A percentile compares a stretch with the other conserved stretches of the same genome.
phyloP scores from a whole-genome alignment of 2,329 filamentous ascomycete species.

The Hortaea werneckii region DNA sequence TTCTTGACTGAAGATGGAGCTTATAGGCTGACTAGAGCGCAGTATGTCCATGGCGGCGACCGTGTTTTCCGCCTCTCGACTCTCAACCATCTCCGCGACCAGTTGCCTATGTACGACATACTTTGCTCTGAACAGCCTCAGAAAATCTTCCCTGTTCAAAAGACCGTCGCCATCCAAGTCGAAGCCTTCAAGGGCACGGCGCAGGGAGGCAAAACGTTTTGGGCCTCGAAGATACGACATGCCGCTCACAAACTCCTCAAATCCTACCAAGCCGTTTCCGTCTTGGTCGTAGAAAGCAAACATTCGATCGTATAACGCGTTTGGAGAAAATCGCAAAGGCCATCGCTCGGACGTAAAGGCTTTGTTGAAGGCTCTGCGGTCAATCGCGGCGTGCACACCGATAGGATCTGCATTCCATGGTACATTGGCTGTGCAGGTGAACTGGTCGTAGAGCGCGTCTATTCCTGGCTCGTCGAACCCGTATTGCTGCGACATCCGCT shows the following conservation, averaged over 20 bases:
- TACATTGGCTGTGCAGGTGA: slow-evolving; percentile 82
- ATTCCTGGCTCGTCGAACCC: slow-evolving; percentile 70
- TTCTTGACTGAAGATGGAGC: slow-evolving; percentile 33
- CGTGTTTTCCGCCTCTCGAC: slow-evolving; percentile 64
- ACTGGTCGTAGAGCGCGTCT: slow-evolving; percentile 93
- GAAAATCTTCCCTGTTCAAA: slow-evolving; percentile 74
- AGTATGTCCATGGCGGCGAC: slow-evolving; percentile 32
- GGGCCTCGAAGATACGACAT: slow-evolving; percentile 55
- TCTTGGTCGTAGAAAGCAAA: slow-evolving; percentile 95
- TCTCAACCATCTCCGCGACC: slow-evolving; percentile 69
- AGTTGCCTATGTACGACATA: slow-evolving; percentile 86
- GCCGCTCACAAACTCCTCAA: slow-evolving; percentile 81
- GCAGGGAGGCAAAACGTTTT: slow-evolving; percentile 54
- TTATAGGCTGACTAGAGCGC: slow-evolving; percentile 36
- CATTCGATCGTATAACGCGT: slow-evolving; percentile 90
- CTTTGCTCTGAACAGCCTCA: slow-evolving; percentile 85
- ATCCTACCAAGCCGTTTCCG: slow-evolving; percentile 77
- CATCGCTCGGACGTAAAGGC: slow-evolving; percentile 53
- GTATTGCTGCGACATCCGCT: slow-evolving; percentile 42
- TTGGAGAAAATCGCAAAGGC: slow-evolving; percentile 72
- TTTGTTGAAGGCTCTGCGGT: slow-evolving; percentile 83
- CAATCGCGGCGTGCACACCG: slow-evolving; percentile 70
- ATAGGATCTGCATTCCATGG: slow-evolving; percentile 76
- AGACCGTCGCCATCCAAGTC: slow-evolving; percentile 84
- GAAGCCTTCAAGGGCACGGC: slow-evolving; percentile 74